phyloP scores from a whole-genome alignment of 306 rosid species.

The Rubus parviflorus region DNA sequence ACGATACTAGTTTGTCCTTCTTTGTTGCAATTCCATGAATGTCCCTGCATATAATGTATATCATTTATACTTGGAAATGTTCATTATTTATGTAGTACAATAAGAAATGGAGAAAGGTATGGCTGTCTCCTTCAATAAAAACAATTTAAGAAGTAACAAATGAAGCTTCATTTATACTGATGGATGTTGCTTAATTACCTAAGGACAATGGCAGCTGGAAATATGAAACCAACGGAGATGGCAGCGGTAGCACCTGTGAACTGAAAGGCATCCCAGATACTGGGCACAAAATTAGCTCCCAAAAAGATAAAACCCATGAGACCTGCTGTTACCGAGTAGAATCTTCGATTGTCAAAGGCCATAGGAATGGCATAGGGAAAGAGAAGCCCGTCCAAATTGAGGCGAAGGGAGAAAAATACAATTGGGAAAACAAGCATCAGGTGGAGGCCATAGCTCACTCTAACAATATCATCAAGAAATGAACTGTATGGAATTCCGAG shows the following conservation, averaged over 20 bases:
- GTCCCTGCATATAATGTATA: conserved; percentile 38
- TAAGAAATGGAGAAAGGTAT: conserved; percentile 4
- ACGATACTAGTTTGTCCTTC: conserved; percentile 50
- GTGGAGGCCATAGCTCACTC: conserved; percentile 76
- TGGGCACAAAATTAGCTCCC: conserved; percentile 72
- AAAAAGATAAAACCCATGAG: conserved; percentile 58
- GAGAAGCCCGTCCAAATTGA: conserved; percentile 64
- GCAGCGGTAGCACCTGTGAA: conserved; percentile 79
- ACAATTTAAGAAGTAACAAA: neutral
- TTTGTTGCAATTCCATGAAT: conserved; percentile 59
- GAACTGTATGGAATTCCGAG: conserved; percentile 65
- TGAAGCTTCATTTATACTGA: neutral
- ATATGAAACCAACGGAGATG: conserved; percentile 55
- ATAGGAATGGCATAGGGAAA: conserved; percentile 65
- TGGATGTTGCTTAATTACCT: conserved; percentile 41
- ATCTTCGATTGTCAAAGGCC: conserved; percentile 51
- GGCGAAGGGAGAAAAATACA: conserved; percentile 74
- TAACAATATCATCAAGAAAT: conserved; percentile 62
- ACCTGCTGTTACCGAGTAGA: conserved; percentile 46
- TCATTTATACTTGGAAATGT: neutral
- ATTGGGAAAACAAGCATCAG: conserved; percentile 77
- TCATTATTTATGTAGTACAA: neutral
- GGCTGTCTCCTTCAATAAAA: neutral
- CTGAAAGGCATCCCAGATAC: conserved; percentile 86
- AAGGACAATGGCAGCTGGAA: conserved; percentile 64